phyloP scores from a whole-genome alignment of 106 monocot genomes.

The Dendrobium chrysotoxum region DNA sequence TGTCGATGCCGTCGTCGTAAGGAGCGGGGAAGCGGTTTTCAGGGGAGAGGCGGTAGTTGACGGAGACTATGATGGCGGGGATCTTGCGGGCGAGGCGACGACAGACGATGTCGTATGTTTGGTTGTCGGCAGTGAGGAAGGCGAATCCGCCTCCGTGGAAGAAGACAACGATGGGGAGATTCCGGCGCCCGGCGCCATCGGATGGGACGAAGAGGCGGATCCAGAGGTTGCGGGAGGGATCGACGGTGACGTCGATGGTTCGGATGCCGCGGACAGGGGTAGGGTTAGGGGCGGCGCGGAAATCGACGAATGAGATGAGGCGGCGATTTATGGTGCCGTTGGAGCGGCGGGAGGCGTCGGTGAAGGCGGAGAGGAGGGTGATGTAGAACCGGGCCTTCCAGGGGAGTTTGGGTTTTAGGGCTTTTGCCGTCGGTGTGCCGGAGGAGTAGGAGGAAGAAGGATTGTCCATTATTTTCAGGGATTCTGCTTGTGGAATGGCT shows the following conservation, averaged over 20 bases:
- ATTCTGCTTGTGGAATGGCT: no score
- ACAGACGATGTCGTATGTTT: constrained; percentile 4
- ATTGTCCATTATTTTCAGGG: neutral
- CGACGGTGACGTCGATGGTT: constrained; percentile 36
- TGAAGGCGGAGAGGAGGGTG: constrained; percentile 11
- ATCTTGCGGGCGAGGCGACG: constrained; percentile 3
- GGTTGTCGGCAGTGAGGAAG: neutral
- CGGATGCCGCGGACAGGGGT: constrained; percentile 20
- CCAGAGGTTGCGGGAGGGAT: constrained; percentile 20
- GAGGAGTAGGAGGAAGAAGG: no score
- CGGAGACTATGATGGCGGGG: constrained; percentile 9
- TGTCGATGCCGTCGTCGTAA: constrained; percentile 22
- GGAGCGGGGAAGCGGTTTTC: constrained; percentile 28
- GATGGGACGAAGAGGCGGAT: constrained; percentile 44
- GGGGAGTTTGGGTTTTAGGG: neutral
- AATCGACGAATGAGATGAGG: constrained; percentile 32
- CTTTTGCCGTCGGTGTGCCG: neutral
- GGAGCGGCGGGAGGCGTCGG: constrained; percentile 38
- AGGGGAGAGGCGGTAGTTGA: constrained; percentile 26
- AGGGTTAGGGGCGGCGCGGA: constrained; percentile 17
- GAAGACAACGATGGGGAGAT: constrained; percentile 13
- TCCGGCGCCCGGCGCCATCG: neutral
- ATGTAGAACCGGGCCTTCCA: constrained; percentile 25
- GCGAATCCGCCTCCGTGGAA: constrained; percentile 16
- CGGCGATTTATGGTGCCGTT: constrained; percentile 73